Evolutionary conservation across 768 basidiomycete species (phyloP).

Genomic region (Asterophora parasitica): DNA sequence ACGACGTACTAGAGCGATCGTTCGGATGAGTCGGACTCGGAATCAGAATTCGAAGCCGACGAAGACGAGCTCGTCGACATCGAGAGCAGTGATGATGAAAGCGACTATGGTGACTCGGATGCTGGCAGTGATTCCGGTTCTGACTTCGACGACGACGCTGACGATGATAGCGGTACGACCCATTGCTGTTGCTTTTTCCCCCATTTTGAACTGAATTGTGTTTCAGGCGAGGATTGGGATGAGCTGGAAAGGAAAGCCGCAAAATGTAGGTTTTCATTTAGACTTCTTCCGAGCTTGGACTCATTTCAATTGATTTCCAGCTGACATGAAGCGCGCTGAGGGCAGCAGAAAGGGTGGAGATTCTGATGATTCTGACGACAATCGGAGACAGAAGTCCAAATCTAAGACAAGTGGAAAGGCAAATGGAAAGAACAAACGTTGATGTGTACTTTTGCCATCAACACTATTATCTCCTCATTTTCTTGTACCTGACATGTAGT

Average conservation of each 20-base stretch:
- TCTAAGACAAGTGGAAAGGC: slow-evolving; percentile 34
- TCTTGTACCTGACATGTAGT: background rate
- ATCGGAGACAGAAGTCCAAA: slow-evolving; percentile 42
- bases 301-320: slow-evolving; percentile 25
- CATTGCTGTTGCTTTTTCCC: slow-evolving; percentile 4
- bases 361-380: slow-evolving; percentile 52
- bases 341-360: slow-evolving; percentile 34
- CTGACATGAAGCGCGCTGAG: slow-evolving; percentile 47
- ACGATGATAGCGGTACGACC: slow-evolving; percentile 49
- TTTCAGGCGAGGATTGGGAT: slow-evolving; percentile 88
- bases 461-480: background rate
- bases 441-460: too few relatives aligned
- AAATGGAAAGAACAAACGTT: slow-evolving; percentile 24
- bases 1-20: slow-evolving; percentile 31
- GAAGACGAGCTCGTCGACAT: slow-evolving; percentile 52
- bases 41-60: slow-evolving; percentile 53
- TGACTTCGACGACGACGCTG: slow-evolving; percentile 45
- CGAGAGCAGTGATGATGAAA: slow-evolving; percentile 52
- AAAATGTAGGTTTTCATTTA: slow-evolving; percentile 51
- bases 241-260: slow-evolving; percentile 90
- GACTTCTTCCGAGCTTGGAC: slow-evolving; percentile 12
- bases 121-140: slow-evolving; percentile 64
- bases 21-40: slow-evolving; percentile 42
- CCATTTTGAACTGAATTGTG: background rate
- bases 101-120: slow-evolving; percentile 65